Evolutionary conservation across 2,329 filamentous ascomycete genomes (phyloP), one percentile per base, ranked within the genome.

Genomic region (Botrytis porri): DNA sequence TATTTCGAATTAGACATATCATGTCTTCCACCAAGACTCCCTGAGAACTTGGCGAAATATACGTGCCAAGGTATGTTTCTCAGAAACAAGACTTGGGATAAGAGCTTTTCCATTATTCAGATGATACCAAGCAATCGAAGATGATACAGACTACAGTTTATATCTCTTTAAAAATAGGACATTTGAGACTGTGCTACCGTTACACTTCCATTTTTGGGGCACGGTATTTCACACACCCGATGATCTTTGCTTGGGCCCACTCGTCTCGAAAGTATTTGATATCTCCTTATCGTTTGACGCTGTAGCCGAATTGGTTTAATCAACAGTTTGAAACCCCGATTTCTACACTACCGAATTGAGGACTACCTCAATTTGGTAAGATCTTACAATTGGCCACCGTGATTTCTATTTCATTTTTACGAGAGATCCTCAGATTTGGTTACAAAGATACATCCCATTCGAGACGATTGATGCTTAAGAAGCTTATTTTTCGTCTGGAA

Each of bases 261-360:
- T n/a, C 8, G 51, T 60, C 29, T 43, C 39, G 22, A 25, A 60
- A 69, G 25, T 35, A 57, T 41, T 41, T 67, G 35, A 32, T 35
- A 45, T 37, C n/a, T 29, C 37, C 43, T 51, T 45, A 7, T 37
- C 14, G 69, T 71, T 71, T 71, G 69, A 71, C 35, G 45, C 29
- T 77, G 75, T 73, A 76, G 76, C 76, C 75, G 75, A 76, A 62
- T 45, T 43, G 70, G 77, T 78, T 78, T 78, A 75, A 77, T 73
- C 54, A 51, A 29, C 75, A 35, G 70, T 76, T 75, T 75, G 75
- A 72, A 41, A 10, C 45, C 48, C 45, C 37, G 39, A 25, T 73
- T 72, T 51, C 41, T 63, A 18, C 29, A 25, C 41, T 54, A 41
- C 25, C 8, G 41, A 43, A 57, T n/a, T 75, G 54, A 25, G 25